phyloP scores from a whole-genome alignment of 352 stramenopile species.

The Albugo candida region DNA sequence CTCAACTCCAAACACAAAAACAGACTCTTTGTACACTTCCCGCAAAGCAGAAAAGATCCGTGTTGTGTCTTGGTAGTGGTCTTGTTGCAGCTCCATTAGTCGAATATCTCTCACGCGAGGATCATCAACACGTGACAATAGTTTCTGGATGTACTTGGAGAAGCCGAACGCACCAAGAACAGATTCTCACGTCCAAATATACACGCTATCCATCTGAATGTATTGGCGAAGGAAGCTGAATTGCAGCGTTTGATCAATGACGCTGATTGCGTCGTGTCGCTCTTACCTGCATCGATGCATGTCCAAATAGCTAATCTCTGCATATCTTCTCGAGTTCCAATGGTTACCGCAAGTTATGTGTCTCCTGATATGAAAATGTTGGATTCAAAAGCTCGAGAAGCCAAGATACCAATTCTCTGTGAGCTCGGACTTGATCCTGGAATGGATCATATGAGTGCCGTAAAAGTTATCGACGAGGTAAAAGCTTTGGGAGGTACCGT shows the following conservation, averaged over 20 bases:
- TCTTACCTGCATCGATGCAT: slow-evolving; percentile 90
- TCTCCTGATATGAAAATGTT: slow-evolving; percentile 83
- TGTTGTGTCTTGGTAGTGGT: slow-evolving; percentile 76
- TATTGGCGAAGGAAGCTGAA: slow-evolving; percentile 29
- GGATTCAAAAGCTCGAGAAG: slow-evolving; percentile 39
- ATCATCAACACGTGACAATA: slow-evolving; percentile 44
- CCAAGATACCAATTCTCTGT: slow-evolving; percentile 84
- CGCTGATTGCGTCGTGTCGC: slow-evolving; percentile 85
- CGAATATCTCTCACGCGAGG: slow-evolving; percentile 65
- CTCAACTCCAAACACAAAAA: slow-evolving; percentile 11
- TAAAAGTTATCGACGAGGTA: slow-evolving; percentile 93
- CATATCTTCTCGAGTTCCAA: slow-evolving; percentile 65
- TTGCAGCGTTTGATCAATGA: slow-evolving; percentile 45
- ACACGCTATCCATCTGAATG: slow-evolving; percentile 63
- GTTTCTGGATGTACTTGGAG: slow-evolving; percentile 51
- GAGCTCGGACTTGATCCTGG: slow-evolving; percentile 91
- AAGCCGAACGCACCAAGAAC: slow-evolving; percentile 41
- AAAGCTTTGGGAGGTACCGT: slow-evolving; percentile 78
- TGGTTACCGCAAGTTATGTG: slow-evolving; percentile 93
- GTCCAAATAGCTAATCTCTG: slow-evolving; percentile 72
- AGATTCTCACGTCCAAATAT: slow-evolving; percentile 45
- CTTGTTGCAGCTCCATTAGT: slow-evolving; percentile 69
- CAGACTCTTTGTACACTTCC: slow-evolving; percentile 11
- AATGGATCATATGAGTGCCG: slow-evolving; percentile 94
- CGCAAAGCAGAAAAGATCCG: slow-evolving; percentile 48